These are phyloP conservation scores for Neurospora sp. DNA, from an alignment of 495 filamentous ascomycete genomes.

Conservation along the genomic window DNA sequence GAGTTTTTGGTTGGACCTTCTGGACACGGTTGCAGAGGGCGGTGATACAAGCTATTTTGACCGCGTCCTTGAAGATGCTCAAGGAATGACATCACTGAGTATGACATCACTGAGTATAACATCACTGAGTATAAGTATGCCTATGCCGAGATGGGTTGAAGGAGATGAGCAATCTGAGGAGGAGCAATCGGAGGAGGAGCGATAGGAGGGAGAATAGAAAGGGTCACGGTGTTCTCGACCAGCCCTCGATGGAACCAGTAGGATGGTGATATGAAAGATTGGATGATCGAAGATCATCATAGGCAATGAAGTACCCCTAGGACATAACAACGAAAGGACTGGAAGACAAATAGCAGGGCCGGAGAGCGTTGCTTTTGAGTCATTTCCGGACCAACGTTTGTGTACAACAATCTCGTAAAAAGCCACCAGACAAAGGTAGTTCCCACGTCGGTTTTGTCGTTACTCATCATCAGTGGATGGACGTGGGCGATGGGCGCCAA, in stretches of 20 bases:
- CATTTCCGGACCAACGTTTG: not conserved
- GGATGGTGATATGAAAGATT: not conserved
- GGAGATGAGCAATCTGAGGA: not conserved
- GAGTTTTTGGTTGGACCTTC: not conserved
- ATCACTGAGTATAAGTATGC: too few species aligned
- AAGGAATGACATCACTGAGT: too few species aligned
- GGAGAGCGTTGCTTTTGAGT: not conserved
- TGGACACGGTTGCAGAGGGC: not conserved
- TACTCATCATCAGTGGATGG: not conserved
- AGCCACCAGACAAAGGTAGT: not conserved
- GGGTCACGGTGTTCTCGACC: not conserved
- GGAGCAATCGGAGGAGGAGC: not conserved
- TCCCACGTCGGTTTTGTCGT: not conserved
- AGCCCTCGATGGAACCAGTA: not conserved
- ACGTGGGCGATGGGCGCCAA: not conserved
- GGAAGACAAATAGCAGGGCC: not conserved
- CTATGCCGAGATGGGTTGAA: not conserved
- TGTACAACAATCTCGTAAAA: not conserved
- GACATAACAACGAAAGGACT: not conserved
- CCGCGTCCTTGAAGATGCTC: not conserved
- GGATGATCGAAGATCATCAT: not conserved
- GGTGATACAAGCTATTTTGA: not conserved
- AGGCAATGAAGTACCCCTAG: not conserved
- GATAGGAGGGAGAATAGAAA: not conserved
- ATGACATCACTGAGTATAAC: too few species aligned